Evolutionary conservation across 2,329 filamentous ascomycete species (phyloP), one percentile per base, ranked within the genome.

Genomic region (Alternaria burnsii): DNA sequence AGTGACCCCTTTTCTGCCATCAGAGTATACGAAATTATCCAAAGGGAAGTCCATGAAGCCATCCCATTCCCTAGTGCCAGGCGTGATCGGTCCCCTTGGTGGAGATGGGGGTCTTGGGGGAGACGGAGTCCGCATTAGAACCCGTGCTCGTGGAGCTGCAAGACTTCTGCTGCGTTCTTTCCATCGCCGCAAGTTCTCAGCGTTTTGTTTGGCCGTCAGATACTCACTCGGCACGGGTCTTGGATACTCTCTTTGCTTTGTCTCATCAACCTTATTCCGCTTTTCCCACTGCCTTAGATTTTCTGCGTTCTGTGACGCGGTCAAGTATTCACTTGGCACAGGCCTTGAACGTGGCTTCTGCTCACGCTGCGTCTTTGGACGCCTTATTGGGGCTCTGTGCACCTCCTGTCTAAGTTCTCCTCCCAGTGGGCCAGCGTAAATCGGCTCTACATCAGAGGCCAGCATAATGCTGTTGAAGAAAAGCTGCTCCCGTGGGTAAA

Each of bases 391-490:
- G 8, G 34, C 30, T 18, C 52, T 62, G 6, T 38, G 40, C 28
- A 55, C 46, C 24, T 62, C 59, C 47, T 59, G 56, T 28, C 59
- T 59, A 4, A 62, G 40, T 34, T 48, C 40, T 18, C 30, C 22
- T 16, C 40, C 52, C 2, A 28, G 52, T 5, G 42, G 56, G 14
- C 42, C 52, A 22, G 30, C 28, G 26, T 46, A 46, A n/a, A 42
- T 30, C 4, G 65, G 58, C 18, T 63, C 53, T 16, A 42, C 30
- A 22, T 58, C 59, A 7, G 66, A 53, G 43, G 63, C 69, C 1
- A 63, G 24, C 66, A 71, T 71, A 2, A 56, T 56, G 38, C 65
- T 68, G 46, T 71, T 71, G 56, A 66, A 68, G 26, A 59, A 71
- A 7, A 65, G n/a, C 18, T 69, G 42, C 7, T 61, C 46, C 22